Evolutionary conservation across 371 early-diverging fungal genomes (phyloP), one percentile per base, ranked within the genome.

Genomic region (Dinochytrium kinnereticum): DNA sequence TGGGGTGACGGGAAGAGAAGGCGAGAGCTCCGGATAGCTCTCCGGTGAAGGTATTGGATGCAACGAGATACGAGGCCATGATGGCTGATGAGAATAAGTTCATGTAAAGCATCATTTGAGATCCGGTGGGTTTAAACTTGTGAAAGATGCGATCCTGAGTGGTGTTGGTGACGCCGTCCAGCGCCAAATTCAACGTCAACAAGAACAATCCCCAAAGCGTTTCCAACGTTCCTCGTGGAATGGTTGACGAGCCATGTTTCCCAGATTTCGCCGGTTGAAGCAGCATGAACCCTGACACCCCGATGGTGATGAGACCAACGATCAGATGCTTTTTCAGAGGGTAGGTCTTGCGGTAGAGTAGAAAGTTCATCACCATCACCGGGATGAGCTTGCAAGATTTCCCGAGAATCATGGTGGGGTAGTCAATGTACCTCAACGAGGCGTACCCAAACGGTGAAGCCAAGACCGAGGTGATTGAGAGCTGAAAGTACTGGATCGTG

Each of bases 381-480:
- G 99, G 99, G 7, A 99, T 88, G 39, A 99, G 90, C 78, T 99
- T 99, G 86, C 99, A 98, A 28, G 96, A 94, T 81, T 98, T 98
- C 68, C 96, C 97, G 39, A 99, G 85, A 51, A 96, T 94, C 89
- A 98, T 88, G 24, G 98, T 98, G 26, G 98, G 98, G 83, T 98
- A 99, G 82, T 97, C 95, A 74, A 99, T 94, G 78, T 96, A 95
- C 64, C 92, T 91, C 40, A 98, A 84, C 13, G 96, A 89, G 21
- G 92, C 94, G 82, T 96, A 97, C 15, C 97, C 97, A 79, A 99
- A 96, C 1, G 94, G 97, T 2, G 96, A 92, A 0, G 95, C 96
- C 13, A 90, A 80, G 15, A 91, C 92, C 69, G 85, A 87, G 64
- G 92, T 78, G 24, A 96, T 68, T 30, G 96, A 90, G 15, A 95